A percentile compares a stretch with the other conserved stretches of the same genome.
Conservation (phyloP, 2,329 filamentous ascomycete species). For the Lasiodiplodia sp. region DNA sequence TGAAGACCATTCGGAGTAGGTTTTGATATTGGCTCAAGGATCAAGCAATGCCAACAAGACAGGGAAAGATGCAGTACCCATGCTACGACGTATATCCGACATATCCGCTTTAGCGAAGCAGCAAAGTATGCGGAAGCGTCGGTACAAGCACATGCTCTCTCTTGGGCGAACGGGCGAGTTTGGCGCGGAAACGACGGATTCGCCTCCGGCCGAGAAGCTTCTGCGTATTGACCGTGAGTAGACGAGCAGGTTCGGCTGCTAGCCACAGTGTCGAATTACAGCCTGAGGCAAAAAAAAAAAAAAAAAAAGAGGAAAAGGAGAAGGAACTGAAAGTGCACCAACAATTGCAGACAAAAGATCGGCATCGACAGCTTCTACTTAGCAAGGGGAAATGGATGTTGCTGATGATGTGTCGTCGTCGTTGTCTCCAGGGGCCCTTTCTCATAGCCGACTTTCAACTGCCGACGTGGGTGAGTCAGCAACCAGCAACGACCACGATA, state of each 20-base stretch:
- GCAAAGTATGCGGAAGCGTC: not conserved
- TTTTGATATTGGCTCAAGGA: not conserved
- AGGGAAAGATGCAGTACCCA: not conserved
- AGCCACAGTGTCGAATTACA: no score
- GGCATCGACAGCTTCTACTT: not conserved
- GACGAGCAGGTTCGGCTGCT: not conserved
- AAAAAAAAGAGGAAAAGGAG: no score
- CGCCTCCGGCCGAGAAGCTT: not conserved
- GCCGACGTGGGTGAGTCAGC: slow-evolving; percentile 23
- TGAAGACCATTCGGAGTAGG: not conserved
- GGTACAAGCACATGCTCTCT: not conserved
- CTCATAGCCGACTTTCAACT: slow-evolving; percentile 28
- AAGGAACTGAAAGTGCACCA: no score
- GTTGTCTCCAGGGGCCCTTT: not conserved
- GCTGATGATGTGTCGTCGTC: not conserved
- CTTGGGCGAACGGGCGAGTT: not conserved
- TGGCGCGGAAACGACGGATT: not conserved
- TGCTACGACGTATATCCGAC: not conserved
- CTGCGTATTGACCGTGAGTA: not conserved
- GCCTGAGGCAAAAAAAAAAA: no score
- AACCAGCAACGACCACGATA: slow-evolving; percentile 8
- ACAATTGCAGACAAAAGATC: not conserved
- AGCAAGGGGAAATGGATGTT: no score
- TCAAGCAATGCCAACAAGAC: not conserved
- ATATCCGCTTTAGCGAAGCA: not conserved